These are phyloP conservation scores for Ogataea glucozyma DNA, from an alignment of 805 yeast species.

Conservation along the genomic window DNA sequence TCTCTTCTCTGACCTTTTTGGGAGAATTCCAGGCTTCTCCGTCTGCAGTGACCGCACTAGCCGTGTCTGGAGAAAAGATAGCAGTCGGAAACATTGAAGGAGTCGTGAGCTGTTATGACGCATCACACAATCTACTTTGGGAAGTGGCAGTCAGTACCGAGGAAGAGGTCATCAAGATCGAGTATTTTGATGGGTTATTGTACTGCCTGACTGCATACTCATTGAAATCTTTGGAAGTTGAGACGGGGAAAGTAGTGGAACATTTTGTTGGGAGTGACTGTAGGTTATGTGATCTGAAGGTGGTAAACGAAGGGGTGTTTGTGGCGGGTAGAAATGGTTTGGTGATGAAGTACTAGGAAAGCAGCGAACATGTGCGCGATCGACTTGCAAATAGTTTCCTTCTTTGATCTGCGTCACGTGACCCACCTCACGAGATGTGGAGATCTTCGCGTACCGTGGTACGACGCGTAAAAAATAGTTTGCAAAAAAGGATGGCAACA, in stretches of 20 bases:
- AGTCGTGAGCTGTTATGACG: slow-evolving; percentile 7
- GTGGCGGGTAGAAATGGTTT: slow-evolving; percentile 1
- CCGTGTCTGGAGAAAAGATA: neutral
- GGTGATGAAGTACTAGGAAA: neutral
- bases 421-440: slow-evolving; percentile 8
- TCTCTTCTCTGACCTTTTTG: slow-evolving; percentile 26
- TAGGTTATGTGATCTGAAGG: slow-evolving; percentile 1
- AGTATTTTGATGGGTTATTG: neutral
- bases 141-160: slow-evolving; percentile 5
- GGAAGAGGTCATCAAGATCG: slow-evolving; percentile 1
- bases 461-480: slow-evolving; percentile 6
- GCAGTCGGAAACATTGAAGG: slow-evolving; percentile 27
- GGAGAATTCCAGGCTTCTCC: slow-evolving; percentile 25
- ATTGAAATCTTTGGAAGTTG: slow-evolving; percentile 9
- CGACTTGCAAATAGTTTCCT: too few species aligned
- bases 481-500: slow-evolving; percentile 4
- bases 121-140: slow-evolving; percentile 15
- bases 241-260: slow-evolving; percentile 2
- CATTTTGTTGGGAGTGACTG: slow-evolving; percentile 3
- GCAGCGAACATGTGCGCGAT: too few species aligned
- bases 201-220: slow-evolving; percentile 10
- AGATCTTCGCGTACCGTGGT: too few species aligned
- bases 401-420: slow-evolving; percentile 5
- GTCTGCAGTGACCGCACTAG: slow-evolving; percentile 15
- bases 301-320: neutral